Evolutionary conservation across 1,284 basidiomycete species (phyloP).

Genomic region (Lentinula novae-zelandiae): DNA sequence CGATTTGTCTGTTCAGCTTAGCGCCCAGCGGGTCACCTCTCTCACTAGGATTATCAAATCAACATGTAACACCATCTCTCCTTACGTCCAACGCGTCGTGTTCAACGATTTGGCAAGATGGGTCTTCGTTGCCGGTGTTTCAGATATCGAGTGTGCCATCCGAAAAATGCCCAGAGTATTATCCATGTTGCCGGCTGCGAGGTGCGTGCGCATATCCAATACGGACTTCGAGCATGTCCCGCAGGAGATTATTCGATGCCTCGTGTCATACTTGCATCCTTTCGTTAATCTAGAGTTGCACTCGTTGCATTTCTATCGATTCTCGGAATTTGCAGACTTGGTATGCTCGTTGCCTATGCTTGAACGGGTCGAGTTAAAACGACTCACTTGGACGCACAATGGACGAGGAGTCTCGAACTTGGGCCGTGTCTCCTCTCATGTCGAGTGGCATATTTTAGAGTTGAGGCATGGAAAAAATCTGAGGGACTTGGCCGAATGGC

Average conservation of each 20-base stretch:
- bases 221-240: slow-evolving; percentile 8
- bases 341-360: slow-evolving; percentile 5
- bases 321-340: slow-evolving; percentile 3
- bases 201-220: not conserved
- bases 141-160: not conserved
- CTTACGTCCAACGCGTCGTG: not conserved
- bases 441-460: slow-evolving; percentile 6
- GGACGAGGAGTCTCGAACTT: not conserved
- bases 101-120: slow-evolving; percentile 1
- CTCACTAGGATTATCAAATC: not conserved
- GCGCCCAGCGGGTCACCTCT: not conserved
- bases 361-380: not conserved
- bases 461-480: not conserved
- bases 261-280: not conserved
- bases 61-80: slow-evolving; percentile 1
- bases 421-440: not conserved
- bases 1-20: not conserved
- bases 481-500: slow-evolving; percentile 4
- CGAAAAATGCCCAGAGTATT: not conserved
- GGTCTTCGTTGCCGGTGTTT: not conserved
- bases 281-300: not conserved
- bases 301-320: not conserved
- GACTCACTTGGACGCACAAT: slow-evolving; percentile 1
- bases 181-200: not conserved
- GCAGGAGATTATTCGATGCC: not conserved